Evolutionary conservation across 2,329 filamentous ascomycete genomes (phyloP).

Genomic region (Talaromyces piceae): DNA sequence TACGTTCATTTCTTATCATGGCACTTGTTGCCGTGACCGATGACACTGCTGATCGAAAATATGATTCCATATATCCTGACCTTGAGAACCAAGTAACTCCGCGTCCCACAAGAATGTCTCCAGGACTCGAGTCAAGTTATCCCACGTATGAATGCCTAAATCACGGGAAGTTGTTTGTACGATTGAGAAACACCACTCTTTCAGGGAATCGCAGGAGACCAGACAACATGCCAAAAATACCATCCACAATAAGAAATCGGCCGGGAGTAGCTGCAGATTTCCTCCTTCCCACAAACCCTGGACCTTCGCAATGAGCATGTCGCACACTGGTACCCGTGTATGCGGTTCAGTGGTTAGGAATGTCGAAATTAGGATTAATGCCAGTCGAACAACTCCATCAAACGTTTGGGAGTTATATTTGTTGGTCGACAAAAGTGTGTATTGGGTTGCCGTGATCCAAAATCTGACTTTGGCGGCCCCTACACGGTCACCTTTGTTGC

Average conservation of each 20-base stretch:
- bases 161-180: background rate
- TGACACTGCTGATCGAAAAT: too few relatives aligned
- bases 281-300: background rate
- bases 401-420: background rate
- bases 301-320: slow-evolving; percentile 1
- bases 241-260: slow-evolving; percentile 3
- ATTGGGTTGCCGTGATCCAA: slow-evolving; percentile 6
- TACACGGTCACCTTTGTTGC: background rate
- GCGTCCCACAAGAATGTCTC: slow-evolving; percentile 4
- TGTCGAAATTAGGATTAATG: slow-evolving; percentile 3
- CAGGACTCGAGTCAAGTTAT: background rate
- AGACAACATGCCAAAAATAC: slow-evolving; percentile 2
- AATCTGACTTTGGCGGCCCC: slow-evolving; percentile 5
- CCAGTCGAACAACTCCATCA: background rate
- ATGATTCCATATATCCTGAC: slow-evolving; percentile 3
- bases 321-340: slow-evolving; percentile 3
- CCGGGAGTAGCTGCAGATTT: background rate
- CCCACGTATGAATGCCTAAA: background rate
- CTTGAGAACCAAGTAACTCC: background rate
- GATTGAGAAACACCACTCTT: background rate
- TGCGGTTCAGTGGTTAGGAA: background rate
- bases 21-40: too few relatives aligned
- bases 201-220: background rate
- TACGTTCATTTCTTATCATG: too few relatives aligned
- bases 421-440: slow-evolving; percentile 1